These are phyloP conservation scores for Ascocoryne sarcoides DNA, from an alignment of 2,329 filamentous ascomycete genomes.

Conservation along the genomic window DNA sequence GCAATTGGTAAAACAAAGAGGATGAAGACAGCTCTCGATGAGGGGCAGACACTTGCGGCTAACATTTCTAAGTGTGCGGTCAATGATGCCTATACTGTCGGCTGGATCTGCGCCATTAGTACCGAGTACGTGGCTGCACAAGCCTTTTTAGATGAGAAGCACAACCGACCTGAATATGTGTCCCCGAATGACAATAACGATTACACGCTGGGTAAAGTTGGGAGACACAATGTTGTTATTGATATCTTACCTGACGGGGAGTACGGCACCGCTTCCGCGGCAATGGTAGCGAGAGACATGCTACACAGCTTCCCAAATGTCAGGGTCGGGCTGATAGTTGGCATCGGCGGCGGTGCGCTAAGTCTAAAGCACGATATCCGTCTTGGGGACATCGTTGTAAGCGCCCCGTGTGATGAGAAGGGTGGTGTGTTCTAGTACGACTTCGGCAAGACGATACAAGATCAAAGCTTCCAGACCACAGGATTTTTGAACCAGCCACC, in stretches of 20 bases:
- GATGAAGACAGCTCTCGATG: no score
- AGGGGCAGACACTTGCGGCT: no score
- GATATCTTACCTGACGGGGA: constrained; percentile 10
- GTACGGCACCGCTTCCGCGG: constrained; percentile 14
- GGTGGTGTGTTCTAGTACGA: constrained; percentile 15
- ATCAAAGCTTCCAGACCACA: constrained; percentile 14
- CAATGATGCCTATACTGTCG: constrained; percentile 26
- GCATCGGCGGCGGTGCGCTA: constrained; percentile 14
- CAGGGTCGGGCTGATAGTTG: constrained; percentile 13
- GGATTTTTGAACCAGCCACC: constrained; percentile 18
- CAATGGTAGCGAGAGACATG: constrained; percentile 14
- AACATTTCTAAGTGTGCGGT: no score
- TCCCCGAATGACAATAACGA: constrained; percentile 10
- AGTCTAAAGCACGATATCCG: constrained; percentile 19
- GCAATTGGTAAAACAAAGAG: no score
- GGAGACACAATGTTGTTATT: constrained; percentile 17
- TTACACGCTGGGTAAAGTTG: constrained; percentile 14
- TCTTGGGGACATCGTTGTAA: constrained; percentile 23
- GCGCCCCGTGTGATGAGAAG: constrained; percentile 11
- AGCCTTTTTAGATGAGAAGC: constrained; percentile 10
- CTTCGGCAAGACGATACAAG: constrained; percentile 13
- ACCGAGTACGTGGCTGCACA: constrained; percentile 24
- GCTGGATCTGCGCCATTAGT: constrained; percentile 23
- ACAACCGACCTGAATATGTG: constrained; percentile 11
- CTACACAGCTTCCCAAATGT: constrained; percentile 13